Conservation (phyloP, 805 yeast species). For the Starmerella etchellsii region DNA sequence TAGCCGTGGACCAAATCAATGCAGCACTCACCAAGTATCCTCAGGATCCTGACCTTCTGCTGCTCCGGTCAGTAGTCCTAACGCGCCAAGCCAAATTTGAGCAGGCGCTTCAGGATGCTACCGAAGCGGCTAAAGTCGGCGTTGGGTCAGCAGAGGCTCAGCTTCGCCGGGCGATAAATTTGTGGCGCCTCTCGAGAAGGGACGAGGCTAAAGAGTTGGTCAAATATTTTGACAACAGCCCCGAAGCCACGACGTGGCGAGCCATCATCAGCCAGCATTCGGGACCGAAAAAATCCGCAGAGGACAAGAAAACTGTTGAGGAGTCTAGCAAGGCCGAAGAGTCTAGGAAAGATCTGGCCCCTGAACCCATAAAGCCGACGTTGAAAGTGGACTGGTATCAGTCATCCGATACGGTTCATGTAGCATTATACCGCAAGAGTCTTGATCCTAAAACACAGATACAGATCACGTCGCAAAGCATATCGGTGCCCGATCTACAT, state of each 20-base stretch:
- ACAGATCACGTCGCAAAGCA: conserved; percentile 7
- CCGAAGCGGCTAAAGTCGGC: conserved; percentile 15
- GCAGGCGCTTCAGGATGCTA: conserved; percentile 21
- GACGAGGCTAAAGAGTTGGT: conserved; percentile 22
- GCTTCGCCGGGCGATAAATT: conserved; percentile 26
- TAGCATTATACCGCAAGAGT: conserved; percentile 59
- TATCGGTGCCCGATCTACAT: conserved; percentile 24
- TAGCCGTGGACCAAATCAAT: conserved; percentile 9
- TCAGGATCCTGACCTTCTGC: conserved; percentile 7
- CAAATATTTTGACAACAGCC: conserved; percentile 15
- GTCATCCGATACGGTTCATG: conserved; percentile 39
- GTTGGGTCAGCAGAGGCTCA: conserved; percentile 22
- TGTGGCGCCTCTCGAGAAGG: conserved; percentile 17
- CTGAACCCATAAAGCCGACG: no score
- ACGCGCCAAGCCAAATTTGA: conserved; percentile 11
- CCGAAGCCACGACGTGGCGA: conserved; percentile 13
- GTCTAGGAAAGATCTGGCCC: no score
- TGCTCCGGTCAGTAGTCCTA: conserved; percentile 17
- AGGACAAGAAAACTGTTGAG: no score
- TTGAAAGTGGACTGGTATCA: conserved; percentile 67
- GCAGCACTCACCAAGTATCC: conserved; percentile 10
- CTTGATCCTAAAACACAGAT: conserved; percentile 40
- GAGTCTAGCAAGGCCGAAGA: no score
- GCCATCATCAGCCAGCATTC: conserved; percentile 1
- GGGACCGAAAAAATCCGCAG: no score